These are phyloP conservation scores for Saturnispora kantuleensis DNA, from an alignment of 805 yeast genomes.

Conservation along the genomic window DNA sequence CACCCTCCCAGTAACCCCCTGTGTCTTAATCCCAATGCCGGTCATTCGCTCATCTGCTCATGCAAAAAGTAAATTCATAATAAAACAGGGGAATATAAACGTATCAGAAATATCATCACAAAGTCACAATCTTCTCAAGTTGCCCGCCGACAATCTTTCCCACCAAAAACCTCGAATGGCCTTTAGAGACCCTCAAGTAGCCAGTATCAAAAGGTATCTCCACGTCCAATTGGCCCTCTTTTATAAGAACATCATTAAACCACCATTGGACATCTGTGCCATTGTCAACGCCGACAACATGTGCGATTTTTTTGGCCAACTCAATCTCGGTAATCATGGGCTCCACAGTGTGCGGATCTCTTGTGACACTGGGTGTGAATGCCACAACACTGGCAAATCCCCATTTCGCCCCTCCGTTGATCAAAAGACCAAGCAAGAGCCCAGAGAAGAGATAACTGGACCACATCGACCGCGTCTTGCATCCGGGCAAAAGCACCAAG, in stretches of 20 bases:
- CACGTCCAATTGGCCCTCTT: background rate
- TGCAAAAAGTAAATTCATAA: too few species aligned
- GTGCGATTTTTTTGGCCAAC: background rate
- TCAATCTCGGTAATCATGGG: background rate
- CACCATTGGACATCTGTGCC: background rate
- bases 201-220: constrained; percentile 1
- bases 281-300: background rate
- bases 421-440: constrained; percentile 63
- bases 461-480: constrained; percentile 60
- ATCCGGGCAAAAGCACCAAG: constrained; percentile 70
- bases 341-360: constrained; percentile 32
- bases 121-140: background rate
- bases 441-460: constrained; percentile 72
- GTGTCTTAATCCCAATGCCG: too few species aligned
- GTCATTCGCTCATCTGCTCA: too few species aligned
- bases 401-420: constrained; percentile 88
- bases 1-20: too few species aligned
- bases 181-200: constrained; percentile 3
- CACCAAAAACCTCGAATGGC: background rate
- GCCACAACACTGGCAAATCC: constrained; percentile 86
- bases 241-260: constrained; percentile 1
- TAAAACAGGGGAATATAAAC: too few species aligned
- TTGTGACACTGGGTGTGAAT: constrained; percentile 50
- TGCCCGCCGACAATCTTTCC: background rate
- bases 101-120: background rate